Evolutionary conservation across 73 alveolate genomes (phyloP).

Genomic region (Durusdinium trenchii): DNA sequence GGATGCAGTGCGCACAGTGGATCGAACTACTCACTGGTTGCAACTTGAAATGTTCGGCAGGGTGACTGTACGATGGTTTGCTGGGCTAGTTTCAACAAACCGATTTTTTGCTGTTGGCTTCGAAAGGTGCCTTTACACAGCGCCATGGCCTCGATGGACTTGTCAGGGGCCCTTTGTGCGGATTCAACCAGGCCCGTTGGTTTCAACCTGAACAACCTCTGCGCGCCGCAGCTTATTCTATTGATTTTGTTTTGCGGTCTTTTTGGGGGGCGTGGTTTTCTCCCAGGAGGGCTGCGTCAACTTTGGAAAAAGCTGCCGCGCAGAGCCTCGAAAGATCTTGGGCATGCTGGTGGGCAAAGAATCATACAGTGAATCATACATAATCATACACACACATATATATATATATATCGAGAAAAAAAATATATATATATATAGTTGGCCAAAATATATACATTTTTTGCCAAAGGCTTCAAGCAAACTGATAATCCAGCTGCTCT

Average conservation of each 20-base stretch:
- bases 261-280: too few species aligned
- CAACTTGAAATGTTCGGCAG: too few species aligned
- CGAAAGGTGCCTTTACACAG: too few species aligned
- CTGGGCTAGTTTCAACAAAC: too few species aligned
- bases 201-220: too few species aligned
- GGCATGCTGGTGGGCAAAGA: not conserved
- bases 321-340: not conserved
- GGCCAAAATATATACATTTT: not conserved
- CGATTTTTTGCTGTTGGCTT: too few species aligned
- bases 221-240: not conserved
- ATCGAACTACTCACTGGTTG: too few species aligned
- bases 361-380: not conserved
- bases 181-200: not conserved
- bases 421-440: not conserved
- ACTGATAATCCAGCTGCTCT: not conserved
- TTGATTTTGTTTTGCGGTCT: not conserved
- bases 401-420: not conserved
- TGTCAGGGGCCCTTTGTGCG: not conserved
- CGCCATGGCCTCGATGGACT: not conserved
- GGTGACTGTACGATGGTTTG: too few species aligned
- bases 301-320: constrained; percentile 24
- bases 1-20: too few species aligned
- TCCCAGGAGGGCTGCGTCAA: not conserved
- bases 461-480: not conserved
- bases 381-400: not conserved